Percentiles rank a stretch among this genome's conserved stretches.
phyloP scores from a whole-genome alignment of 805 yeast species.

The Ogataea kodamae region DNA sequence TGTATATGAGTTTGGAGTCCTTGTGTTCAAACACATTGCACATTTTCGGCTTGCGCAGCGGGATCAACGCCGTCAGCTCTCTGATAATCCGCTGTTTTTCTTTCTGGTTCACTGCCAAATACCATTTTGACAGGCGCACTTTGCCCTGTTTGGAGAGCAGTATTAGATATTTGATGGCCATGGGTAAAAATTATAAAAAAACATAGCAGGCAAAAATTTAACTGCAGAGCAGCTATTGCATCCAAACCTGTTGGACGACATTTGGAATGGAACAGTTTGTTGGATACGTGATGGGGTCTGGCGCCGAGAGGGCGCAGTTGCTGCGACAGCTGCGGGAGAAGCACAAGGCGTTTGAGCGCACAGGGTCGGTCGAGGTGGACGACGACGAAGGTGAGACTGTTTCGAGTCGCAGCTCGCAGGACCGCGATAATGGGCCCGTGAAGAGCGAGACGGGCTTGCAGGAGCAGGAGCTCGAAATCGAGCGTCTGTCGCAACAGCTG shows the following conservation, averaged over 20 bases:
- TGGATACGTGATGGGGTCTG: constrained; percentile 18
- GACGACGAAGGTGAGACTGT: background rate
- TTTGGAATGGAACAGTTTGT: constrained; percentile 17
- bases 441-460: constrained; percentile 4
- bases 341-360: constrained; percentile 6
- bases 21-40: constrained; percentile 88
- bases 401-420: too few species aligned
- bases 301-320: constrained; percentile 13
- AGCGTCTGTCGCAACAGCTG: constrained; percentile 12
- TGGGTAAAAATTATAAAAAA: constrained; percentile 23
- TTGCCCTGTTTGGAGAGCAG: constrained; percentile 93
- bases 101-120: constrained; percentile 73
- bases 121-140: constrained; percentile 92
- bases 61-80: constrained; percentile 81
- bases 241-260: background rate
- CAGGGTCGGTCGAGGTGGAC: background rate
- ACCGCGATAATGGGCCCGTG: background rate
- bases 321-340: constrained; percentile 10
- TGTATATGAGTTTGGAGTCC: constrained; percentile 80
- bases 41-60: constrained; percentile 88
- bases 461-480: constrained; percentile 9
- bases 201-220: constrained; percentile 10
- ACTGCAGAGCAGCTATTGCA: constrained; percentile 2
- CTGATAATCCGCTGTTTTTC: constrained; percentile 80
- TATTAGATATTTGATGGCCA: constrained; percentile 78